These are phyloP conservation scores for Nissolia schottii DNA, from an alignment of 306 rosid genomes.

Conservation along the genomic window DNA sequence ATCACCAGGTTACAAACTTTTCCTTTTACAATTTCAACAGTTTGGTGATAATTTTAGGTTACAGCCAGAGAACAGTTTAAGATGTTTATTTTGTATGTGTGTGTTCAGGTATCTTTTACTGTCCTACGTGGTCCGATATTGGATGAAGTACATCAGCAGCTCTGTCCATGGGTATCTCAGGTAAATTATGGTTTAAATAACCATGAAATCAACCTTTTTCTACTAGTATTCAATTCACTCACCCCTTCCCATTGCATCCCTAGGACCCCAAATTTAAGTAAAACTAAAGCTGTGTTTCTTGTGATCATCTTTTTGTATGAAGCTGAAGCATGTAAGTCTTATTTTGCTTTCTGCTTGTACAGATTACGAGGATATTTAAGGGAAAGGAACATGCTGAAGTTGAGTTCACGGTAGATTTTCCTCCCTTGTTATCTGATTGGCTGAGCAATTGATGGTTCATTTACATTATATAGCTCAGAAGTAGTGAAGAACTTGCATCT, in stretches of 20 bases:
- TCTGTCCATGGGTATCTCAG: constrained; percentile 56
- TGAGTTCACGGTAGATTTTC: constrained; percentile 79
- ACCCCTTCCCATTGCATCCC: background rate
- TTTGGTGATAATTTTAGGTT: constrained; percentile 4
- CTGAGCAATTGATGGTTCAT: background rate
- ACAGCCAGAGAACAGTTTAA: background rate
- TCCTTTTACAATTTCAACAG: background rate
- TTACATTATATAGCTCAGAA: constrained; percentile 10
- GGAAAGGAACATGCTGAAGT: constrained; percentile 94
- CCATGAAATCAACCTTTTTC: background rate
- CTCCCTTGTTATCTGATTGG: constrained; percentile 5
- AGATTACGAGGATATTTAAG: constrained; percentile 73
- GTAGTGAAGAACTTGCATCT: constrained; percentile 10
- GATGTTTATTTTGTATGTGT: constrained; percentile 5
- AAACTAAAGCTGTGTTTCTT: background rate
- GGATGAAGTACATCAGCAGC: constrained; percentile 56
- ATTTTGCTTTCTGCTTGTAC: constrained; percentile 17
- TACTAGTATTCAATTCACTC: background rate
- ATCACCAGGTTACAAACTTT: constrained; percentile 35
- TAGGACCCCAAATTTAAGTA: constrained; percentile 2
- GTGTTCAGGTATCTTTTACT: constrained; percentile 36
- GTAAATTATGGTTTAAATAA: constrained; percentile 23
- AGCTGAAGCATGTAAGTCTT: background rate
- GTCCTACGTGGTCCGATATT: constrained; percentile 47
- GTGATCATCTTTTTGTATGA: background rate